Evolutionary conservation across 129 eudicot genomes (phyloP).

Genomic region (Heracleum sosnowskyi): DNA sequence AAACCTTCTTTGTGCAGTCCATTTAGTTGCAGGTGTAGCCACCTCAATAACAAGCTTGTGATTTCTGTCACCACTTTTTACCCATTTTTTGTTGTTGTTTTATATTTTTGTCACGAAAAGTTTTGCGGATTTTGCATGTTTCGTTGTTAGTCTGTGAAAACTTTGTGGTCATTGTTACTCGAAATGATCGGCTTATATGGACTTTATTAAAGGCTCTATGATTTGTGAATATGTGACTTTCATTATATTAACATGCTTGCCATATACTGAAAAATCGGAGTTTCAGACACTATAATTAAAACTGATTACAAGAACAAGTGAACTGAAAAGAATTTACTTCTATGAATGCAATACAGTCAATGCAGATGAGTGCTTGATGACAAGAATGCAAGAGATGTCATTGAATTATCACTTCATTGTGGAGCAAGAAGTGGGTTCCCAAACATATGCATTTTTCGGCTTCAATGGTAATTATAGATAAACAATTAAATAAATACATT

Average conservation of each 20-base stretch:
- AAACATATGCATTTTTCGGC: conserved; percentile 76
- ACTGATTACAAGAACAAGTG: neutral
- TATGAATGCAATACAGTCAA: conserved; percentile 40
- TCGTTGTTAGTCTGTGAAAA: neutral
- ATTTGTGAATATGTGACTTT: neutral
- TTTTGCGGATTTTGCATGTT: neutral
- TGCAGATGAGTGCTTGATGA: conserved; percentile 93
- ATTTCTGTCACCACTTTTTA: neutral
- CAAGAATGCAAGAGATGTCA: conserved; percentile 98
- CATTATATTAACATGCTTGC: neutral
- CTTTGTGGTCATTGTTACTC: neutral
- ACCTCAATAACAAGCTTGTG: neutral
- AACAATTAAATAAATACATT: neutral
- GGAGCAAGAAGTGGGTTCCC: conserved; percentile 97
- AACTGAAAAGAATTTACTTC: neutral
- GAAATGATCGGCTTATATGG: neutral
- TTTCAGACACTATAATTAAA: neutral
- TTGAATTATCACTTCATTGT: conserved; percentile 82
- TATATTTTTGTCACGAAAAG: neutral
- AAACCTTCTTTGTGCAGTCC: neutral
- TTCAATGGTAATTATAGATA: conserved; percentile 53
- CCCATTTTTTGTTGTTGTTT: neutral
- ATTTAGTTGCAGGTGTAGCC: conserved; percentile 1
- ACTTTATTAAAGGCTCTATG: neutral
- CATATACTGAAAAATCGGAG: neutral